phyloP scores from a whole-genome alignment of 345 rosid genomes.

The Rhodomyrtus tomentosa region DNA sequence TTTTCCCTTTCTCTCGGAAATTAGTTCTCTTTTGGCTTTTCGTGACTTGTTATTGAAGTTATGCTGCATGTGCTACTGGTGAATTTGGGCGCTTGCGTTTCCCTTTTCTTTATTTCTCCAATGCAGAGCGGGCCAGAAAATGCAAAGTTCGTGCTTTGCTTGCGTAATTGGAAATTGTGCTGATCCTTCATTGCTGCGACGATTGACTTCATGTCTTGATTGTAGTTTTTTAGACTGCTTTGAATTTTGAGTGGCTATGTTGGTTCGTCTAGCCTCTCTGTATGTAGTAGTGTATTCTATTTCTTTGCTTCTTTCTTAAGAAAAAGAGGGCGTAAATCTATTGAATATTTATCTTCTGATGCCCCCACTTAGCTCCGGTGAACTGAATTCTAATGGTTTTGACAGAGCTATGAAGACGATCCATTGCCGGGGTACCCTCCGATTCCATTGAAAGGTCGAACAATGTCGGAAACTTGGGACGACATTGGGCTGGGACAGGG shows the following conservation, averaged over 20 bases:
- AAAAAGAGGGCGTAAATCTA: background rate
- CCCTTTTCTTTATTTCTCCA: background rate
- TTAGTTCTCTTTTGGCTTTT: background rate
- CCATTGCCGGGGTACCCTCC: conserved; percentile 35
- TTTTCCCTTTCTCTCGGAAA: background rate
- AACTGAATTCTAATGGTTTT: background rate
- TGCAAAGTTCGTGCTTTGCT: background rate
- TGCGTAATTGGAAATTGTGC: background rate
- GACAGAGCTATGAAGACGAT: conserved; percentile 88
- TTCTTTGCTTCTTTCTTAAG: background rate
- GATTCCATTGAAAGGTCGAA: conserved; percentile 24
- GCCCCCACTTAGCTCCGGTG: background rate
- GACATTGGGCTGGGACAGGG: conserved; percentile 42
- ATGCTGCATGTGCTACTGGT: background rate
- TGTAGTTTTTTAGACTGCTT: background rate
- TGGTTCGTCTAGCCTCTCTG: background rate
- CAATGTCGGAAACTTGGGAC: conserved; percentile 61
- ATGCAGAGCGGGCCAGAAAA: background rate
- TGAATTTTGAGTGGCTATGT: background rate
- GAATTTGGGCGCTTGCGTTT: background rate
- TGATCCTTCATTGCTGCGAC: background rate
- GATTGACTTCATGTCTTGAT: background rate
- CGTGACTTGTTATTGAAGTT: background rate
- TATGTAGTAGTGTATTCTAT: background rate
- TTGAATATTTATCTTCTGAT: background rate